Percentiles rank a stretch among this genome's conserved stretches.
These are phyloP conservation scores for Tylopilus rubrobrunneus DNA, from an alignment of 768 basidiomycete genomes.

Conservation along the genomic window DNA sequence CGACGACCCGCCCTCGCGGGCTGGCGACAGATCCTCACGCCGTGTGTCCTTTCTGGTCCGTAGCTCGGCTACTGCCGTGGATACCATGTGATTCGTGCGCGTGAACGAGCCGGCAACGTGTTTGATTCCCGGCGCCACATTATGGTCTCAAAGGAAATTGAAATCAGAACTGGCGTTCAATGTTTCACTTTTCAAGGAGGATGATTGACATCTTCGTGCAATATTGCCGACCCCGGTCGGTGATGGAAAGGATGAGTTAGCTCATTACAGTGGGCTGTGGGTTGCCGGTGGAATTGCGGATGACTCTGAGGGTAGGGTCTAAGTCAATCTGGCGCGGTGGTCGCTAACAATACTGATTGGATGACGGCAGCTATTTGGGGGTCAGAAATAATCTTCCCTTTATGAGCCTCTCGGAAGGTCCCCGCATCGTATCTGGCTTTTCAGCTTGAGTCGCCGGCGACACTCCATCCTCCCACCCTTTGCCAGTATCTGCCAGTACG, in stretches of 20 bases:
- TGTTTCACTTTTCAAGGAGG: no score
- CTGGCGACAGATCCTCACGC: no score
- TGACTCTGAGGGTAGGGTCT: background rate
- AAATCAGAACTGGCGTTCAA: no score
- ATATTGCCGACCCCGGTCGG: background rate
- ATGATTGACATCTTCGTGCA: no score
- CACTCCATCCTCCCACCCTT: background rate
- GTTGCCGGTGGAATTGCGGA: background rate
- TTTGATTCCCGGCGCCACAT: no score
- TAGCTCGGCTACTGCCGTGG: no score
- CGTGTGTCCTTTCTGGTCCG: no score
- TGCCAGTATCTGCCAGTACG: background rate
- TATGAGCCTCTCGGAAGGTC: conserved; percentile 13
- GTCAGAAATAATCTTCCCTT: conserved; percentile 14
- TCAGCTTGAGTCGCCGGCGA: background rate
- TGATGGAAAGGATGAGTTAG: no score
- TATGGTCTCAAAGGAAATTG: no score
- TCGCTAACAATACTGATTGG: conserved; percentile 13
- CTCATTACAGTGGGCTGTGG: background rate
- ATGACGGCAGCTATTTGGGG: conserved; percentile 13
- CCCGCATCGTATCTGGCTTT: conserved; percentile 16
- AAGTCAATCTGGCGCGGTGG: background rate
- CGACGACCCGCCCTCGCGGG: no score
- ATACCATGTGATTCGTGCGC: no score
- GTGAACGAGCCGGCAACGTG: no score